phyloP scores from a whole-genome alignment of 768 basidiomycete genomes.

The Glaciozyma antarctica region DNA sequence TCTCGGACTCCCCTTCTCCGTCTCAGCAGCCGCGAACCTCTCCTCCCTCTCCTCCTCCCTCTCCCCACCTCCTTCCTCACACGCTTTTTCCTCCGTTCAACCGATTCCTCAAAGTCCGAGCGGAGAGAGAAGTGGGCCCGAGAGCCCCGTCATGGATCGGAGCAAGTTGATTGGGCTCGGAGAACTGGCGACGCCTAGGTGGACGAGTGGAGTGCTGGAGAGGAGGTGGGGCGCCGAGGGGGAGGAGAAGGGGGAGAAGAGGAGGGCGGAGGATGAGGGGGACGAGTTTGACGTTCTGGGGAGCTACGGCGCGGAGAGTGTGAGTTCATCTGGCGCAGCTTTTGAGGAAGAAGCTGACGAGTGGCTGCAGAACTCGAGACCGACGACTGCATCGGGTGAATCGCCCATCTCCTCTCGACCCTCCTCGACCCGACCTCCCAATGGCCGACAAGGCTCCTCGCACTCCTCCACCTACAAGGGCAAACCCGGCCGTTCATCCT shows the following conservation, averaged over 20 bases:
- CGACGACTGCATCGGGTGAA: background rate
- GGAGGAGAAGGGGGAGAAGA: constrained; percentile 37
- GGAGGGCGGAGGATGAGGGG: background rate
- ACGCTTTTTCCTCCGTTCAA: constrained; percentile 3
- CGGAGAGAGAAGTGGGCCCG: background rate
- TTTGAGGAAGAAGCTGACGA: background rate
- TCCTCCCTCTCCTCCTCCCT: constrained; percentile 11
- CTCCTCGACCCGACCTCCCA: constrained; percentile 6
- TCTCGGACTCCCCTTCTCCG: constrained; percentile 31
- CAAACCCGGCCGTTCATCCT: background rate
- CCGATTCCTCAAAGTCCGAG: background rate
- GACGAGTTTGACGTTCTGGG: constrained; percentile 3
- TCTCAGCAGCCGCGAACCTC: constrained; percentile 23
- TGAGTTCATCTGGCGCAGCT: background rate
- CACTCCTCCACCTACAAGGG: background rate
- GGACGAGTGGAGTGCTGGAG: constrained; percentile 52
- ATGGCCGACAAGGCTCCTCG: background rate
- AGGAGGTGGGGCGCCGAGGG: constrained; percentile 27
- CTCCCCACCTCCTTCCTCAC: constrained; percentile 8
- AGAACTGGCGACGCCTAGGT: constrained; percentile 91
- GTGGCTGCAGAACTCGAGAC: background rate
- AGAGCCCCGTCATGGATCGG: constrained; percentile 49
- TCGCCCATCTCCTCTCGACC: constrained; percentile 13
- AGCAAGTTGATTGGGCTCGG: constrained; percentile 84
- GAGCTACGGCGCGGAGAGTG: background rate